These are phyloP conservation scores for Amanita muscaria DNA, from an alignment of 768 basidiomycete genomes.

Conservation along the genomic window DNA sequence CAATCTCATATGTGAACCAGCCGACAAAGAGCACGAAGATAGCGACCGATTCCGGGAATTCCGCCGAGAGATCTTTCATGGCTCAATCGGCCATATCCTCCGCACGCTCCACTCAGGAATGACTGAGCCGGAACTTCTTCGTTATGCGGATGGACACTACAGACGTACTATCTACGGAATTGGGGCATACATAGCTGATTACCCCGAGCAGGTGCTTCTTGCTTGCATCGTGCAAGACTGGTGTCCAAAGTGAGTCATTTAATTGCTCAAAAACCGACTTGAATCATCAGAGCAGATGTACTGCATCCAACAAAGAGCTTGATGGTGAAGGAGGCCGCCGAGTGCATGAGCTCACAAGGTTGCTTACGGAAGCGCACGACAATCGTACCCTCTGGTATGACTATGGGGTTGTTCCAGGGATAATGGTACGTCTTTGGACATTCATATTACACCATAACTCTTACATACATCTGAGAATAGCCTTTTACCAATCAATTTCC, in stretches of 20 bases:
- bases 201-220: conserved; percentile 25
- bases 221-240: background rate
- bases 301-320: background rate
- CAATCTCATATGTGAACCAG: background rate
- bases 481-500: background rate
- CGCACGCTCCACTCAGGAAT: background rate
- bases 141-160: conserved; percentile 21
- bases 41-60: background rate
- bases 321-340: background rate
- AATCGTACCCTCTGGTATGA: conserved; percentile 19
- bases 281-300: background rate
- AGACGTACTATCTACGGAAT: conserved; percentile 22
- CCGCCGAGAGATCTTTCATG: background rate
- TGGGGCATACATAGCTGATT: conserved; percentile 31
- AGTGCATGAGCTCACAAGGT: conserved; percentile 4
- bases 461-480: background rate
- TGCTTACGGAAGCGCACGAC: conserved; percentile 14
- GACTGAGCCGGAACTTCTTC: background rate
- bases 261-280: background rate
- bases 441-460: conserved; percentile 2
- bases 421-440: conserved; percentile 20
- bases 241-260: background rate
- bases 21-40: background rate
- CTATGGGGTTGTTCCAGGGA: conserved; percentile 23
- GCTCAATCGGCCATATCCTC: background rate